Base-by-base conservation (phyloP, 176 grass and related monocot species). In the Aegilops speltoides region DNA sequence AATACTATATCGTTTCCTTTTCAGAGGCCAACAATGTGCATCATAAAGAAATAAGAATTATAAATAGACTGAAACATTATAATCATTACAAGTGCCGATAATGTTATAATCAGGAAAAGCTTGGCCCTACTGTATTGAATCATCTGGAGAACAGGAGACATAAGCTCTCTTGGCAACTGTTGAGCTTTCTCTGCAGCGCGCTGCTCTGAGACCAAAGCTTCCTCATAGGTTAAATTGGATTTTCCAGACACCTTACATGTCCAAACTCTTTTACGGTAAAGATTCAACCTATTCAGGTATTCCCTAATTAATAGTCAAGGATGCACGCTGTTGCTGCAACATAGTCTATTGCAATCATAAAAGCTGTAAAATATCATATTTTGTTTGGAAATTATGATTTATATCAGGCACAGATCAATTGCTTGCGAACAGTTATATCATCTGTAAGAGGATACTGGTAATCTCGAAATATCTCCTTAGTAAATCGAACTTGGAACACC, bases 121-220 rank as follows among this genome's bases (percentile, higher is more conserved):
- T 59, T 84, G 70, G 40, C 84, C 93, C 84, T 95, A 95, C 91
- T 92, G 81, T 90, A 89, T 88, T 98, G 96, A 54, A 98, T 89
- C 86, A 94, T 92, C 37, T 23, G 88, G 82, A 98, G 89, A 85
- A 95, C 84, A 61, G 88, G 93, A 60, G 57, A 79, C 6, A 95
- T 87, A 59, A 95, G 78, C 79, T 95, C 91, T 84, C 75, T 89
- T 71, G 93, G 87, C 37, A 95, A 84, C 25, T 91, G 86, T 56
- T 98, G 93, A 86, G 94, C 91, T 86, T 98, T 98, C 31, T 91
- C 90, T 50, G 86, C 85, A 41, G 93, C 93, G 54, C 34, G 88
- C 69, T 89, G 68, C 86, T 98, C 93, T 29, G 91, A 95, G 24
- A 92, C 86, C 88, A 98, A 50, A 89, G 96, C 96, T 92, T 98